These are phyloP conservation scores for Kentomonas sorsogonicus DNA, from an alignment of 208 protist genomes.

Conservation along the genomic window DNA sequence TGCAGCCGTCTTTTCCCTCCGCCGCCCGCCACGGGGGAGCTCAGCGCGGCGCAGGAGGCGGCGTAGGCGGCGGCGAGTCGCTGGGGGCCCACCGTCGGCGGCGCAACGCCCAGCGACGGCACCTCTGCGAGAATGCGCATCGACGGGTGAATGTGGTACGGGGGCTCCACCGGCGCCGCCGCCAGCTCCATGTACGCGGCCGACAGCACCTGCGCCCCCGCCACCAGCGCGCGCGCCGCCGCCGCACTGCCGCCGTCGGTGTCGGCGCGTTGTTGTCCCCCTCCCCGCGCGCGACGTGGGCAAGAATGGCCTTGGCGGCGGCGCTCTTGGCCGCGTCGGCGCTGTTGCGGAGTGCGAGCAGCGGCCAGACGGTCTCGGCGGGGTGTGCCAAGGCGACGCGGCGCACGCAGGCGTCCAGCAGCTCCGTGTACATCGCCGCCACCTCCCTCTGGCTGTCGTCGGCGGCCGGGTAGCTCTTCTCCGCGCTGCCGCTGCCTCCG, in stretches of 20 bases:
- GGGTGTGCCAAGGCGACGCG: slow-evolving; percentile 53
- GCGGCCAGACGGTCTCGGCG: slow-evolving; percentile 53
- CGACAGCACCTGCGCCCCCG: slow-evolving; percentile 47
- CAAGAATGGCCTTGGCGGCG: slow-evolving; percentile 23
- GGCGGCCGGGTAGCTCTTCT: not conserved
- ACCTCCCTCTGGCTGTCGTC: too few species aligned
- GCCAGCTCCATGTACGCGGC: slow-evolving; percentile 81
- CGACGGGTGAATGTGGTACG: too few species aligned
- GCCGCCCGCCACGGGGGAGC: too few species aligned
- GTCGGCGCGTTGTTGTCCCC: not conserved
- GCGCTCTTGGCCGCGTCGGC: not conserved
- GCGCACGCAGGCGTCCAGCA: slow-evolving; percentile 34
- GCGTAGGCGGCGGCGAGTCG: not conserved
- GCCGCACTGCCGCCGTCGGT: not conserved
- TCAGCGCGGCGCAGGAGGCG: not conserved
- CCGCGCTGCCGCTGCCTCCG: slow-evolving; percentile 1
- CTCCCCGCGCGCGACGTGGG: slow-evolving; percentile 8
- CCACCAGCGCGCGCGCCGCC: slow-evolving; percentile 16
- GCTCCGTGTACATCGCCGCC: too few species aligned
- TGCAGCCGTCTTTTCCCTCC: too few species aligned
- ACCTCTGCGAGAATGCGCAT: too few species aligned
- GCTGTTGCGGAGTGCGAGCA: slow-evolving; percentile 50
- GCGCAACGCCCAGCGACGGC: too few species aligned
- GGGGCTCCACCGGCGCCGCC: slow-evolving; percentile 24
- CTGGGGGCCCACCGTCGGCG: slow-evolving; percentile 5